These are phyloP conservation scores for Syncephalastrum monosporum DNA, from an alignment of 371 early-diverging fungal genomes.

Conservation along the genomic window DNA sequence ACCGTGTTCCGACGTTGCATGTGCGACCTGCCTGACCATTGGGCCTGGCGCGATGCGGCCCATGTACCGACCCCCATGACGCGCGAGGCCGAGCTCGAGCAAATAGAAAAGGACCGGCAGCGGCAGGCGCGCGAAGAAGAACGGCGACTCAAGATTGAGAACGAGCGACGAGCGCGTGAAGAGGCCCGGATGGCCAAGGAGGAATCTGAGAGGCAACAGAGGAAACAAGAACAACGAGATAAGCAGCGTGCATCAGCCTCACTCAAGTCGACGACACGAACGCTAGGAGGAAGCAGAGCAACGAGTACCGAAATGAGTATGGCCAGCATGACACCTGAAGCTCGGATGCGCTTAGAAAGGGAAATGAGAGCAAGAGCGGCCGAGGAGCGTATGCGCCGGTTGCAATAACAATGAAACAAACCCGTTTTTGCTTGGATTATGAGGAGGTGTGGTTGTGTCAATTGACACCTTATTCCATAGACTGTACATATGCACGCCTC, in stretches of 20 bases:
- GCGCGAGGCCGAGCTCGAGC: constrained; percentile 68
- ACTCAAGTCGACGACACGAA: constrained; percentile 21
- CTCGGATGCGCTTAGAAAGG: constrained; percentile 75
- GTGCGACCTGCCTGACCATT: constrained; percentile 59
- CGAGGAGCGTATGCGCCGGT: constrained; percentile 59
- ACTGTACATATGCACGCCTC: too few species aligned
- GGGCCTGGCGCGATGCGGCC: constrained; percentile 67
- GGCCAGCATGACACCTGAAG: constrained; percentile 71
- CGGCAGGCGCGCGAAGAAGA: constrained; percentile 60
- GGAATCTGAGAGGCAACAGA: constrained; percentile 37
- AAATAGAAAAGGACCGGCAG: constrained; percentile 57
- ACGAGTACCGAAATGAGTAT: constrained; percentile 23
- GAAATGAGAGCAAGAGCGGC: constrained; percentile 83
- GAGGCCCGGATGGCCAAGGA: constrained; percentile 22
- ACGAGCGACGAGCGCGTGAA: constrained; percentile 23
- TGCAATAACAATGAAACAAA: constrained; percentile 8
- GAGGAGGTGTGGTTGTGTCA: too few species aligned
- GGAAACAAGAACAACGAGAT: constrained; percentile 21
- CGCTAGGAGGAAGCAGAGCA: constrained; percentile 21
- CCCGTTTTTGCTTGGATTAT: not conserved
- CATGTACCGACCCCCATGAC: constrained; percentile 81
- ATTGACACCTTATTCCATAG: too few species aligned
- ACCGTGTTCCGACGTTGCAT: constrained; percentile 80
- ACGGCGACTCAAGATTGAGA: constrained; percentile 37
- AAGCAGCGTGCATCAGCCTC: constrained; percentile 12